These are phyloP conservation scores for Cicer pinnatifidum DNA, from an alignment of 306 rosid genomes.

Conservation along the genomic window DNA sequence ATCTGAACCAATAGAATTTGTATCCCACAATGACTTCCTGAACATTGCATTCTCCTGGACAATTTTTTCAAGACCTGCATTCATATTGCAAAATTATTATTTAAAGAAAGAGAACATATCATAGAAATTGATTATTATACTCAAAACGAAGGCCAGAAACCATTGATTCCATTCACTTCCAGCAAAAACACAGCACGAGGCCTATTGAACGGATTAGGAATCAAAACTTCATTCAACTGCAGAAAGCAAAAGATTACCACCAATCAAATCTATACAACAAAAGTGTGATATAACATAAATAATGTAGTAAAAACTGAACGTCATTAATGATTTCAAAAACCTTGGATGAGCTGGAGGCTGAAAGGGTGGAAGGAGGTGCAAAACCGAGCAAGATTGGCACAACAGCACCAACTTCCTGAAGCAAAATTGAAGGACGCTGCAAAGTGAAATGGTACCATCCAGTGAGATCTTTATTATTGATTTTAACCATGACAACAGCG, in stretches of 20 bases:
- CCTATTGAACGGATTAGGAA: constrained; percentile 89
- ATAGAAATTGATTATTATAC: constrained; percentile 31
- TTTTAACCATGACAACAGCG: constrained; percentile 19
- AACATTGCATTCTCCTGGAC: constrained; percentile 55
- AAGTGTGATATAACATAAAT: constrained; percentile 30
- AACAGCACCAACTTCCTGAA: constrained; percentile 74
- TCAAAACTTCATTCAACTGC: constrained; percentile 84
- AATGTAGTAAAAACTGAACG: constrained; percentile 6
- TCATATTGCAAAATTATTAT: constrained; percentile 32
- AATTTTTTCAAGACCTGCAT: constrained; percentile 60
- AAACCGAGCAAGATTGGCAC: constrained; percentile 90
- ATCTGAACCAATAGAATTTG: constrained; percentile 53
- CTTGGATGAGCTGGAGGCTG: constrained; percentile 81
- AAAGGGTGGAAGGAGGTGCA: constrained; percentile 72
- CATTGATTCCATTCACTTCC: constrained; percentile 73
- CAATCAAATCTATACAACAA: constrained; percentile 38
- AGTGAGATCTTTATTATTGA: constrained; percentile 34
- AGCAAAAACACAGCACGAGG: constrained; percentile 83
- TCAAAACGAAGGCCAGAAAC: constrained; percentile 52
- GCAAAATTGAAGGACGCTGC: constrained; percentile 67
- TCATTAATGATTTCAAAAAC: constrained; percentile 51
- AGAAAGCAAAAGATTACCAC: constrained; percentile 38
- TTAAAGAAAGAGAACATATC: constrained; percentile 12
- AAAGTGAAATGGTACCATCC: constrained; percentile 40
- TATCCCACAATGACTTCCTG: constrained; percentile 53